Evolutionary conservation across 2,329 filamentous ascomycete species (phyloP), one percentile per base, ranked within the genome.

Genomic region (Dothistroma septosporum): DNA sequence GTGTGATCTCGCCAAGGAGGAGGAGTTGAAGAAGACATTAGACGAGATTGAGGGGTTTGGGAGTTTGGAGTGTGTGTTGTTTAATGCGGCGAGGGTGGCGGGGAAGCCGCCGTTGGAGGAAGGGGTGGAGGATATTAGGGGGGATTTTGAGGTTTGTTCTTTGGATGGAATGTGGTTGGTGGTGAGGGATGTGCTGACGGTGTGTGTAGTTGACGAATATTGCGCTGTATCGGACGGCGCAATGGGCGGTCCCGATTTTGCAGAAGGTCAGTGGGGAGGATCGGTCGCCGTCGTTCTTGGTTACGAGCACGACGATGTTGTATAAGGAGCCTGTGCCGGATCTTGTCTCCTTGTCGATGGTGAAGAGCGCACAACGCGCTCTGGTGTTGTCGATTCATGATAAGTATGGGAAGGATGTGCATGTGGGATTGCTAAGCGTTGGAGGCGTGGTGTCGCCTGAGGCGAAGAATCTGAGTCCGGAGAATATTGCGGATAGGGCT

Each of bases 361-460:
- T 75, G 49, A 84, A 84, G 66, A 78, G 81, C 0, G 76, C 81
- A 0, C 82, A 85, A 72, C 71, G 78, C 19, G 83, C 80, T 47
- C 69, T 84, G 66, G 74, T 82, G 10, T 70, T 79, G 59, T 79
- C 74, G 16, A 70, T 84, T 64, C 66, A 73, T 22, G 71, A 73
- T 58, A 75, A 76, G 9, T 82, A 77, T 58, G 64, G 65, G 11
- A 68, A 74, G 55, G 76, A 76, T 1, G 76, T 84, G 1, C 80
- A 83, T 60, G 68, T 81, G 19, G 81, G 77, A 0, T 66, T 83
- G 19, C 68, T 84, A 2, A 75, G 70, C 53, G 76, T 83, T 0
- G 77, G 76, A 2, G 82, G 81, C 0, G 64, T 70, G 0, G 79
- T 83, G 0, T 67, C 67, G 2, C 71, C 74, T 0, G 73, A 77